These are phyloP conservation scores for Alloteropsis semialata DNA, from an alignment of 176 grass and related monocot species.

Conservation along the genomic window DNA sequence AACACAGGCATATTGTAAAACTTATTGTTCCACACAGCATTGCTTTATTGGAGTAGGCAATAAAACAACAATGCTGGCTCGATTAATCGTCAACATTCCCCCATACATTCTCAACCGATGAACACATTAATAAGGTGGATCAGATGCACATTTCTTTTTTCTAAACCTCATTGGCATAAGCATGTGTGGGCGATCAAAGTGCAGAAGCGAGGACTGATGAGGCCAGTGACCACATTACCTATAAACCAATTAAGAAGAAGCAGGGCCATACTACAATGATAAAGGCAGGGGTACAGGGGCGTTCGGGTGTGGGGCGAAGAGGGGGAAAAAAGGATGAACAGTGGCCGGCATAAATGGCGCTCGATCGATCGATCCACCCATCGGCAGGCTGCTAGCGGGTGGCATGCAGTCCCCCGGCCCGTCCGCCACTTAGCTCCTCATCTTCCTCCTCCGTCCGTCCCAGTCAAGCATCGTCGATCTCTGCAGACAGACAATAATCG, in stretches of 20 bases:
- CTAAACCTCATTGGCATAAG: neutral
- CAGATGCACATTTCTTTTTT: neutral
- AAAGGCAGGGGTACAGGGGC: constrained; percentile 13
- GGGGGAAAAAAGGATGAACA: constrained; percentile 37
- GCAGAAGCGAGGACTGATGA: neutral
- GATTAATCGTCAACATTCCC: neutral
- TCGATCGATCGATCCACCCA: neutral
- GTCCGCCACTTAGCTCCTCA: constrained; percentile 42
- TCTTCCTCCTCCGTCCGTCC: no score
- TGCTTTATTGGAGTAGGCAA: neutral
- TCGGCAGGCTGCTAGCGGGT: constrained; percentile 52
- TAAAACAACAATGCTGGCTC: neutral
- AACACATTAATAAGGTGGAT: neutral
- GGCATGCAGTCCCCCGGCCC: constrained; percentile 33
- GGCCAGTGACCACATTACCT: constrained; percentile 24
- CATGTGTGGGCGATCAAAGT: neutral
- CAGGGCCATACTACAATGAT: neutral
- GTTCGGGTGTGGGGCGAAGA: neutral
- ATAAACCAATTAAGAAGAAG: constrained; percentile 12
- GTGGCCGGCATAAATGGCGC: constrained; percentile 47
- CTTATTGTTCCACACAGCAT: neutral
- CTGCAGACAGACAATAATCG: no score
- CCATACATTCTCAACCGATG: neutral
- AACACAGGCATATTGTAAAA: no score
- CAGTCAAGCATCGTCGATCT: no score